These are phyloP conservation scores for Rhypophila decipiens DNA, from an alignment of 495 filamentous ascomycete genomes.

Conservation along the genomic window DNA sequence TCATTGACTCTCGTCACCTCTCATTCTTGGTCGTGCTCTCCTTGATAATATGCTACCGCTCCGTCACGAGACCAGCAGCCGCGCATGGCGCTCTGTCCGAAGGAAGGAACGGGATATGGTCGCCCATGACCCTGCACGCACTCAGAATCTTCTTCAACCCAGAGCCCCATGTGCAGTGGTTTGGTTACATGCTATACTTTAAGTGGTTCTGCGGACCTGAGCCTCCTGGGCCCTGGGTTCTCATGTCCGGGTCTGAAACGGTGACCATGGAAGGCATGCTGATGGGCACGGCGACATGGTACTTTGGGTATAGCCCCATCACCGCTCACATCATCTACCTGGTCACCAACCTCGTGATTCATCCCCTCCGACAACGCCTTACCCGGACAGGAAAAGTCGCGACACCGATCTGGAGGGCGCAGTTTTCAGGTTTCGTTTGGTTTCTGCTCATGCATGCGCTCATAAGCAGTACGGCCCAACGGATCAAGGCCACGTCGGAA, in stretches of 20 bases:
- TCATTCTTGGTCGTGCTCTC: background rate
- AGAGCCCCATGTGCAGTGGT: background rate
- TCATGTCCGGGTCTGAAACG: background rate
- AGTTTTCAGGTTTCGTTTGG: background rate
- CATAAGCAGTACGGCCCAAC: background rate
- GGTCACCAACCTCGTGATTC: background rate
- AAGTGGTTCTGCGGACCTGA: background rate
- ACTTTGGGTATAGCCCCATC: background rate
- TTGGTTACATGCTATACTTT: background rate
- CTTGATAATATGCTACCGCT: background rate
- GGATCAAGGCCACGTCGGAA: background rate
- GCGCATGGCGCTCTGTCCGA: background rate
- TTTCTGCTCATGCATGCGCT: background rate
- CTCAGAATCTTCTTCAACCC: background rate
- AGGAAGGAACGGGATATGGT: background rate
- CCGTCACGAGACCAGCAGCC: background rate
- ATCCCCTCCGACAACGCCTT: background rate
- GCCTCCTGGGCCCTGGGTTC: background rate
- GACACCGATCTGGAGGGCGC: background rate
- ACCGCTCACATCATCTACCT: background rate
- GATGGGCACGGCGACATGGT: background rate
- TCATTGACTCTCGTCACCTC: too few relatives aligned
- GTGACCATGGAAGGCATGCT: background rate
- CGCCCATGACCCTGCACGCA: background rate
- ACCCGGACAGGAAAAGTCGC: background rate